Percentiles rank a stretch among this genome's conserved stretches.
Conservation (phyloP, 2,329 filamentous ascomycete species). For the Cytospora chrysosperma region DNA sequence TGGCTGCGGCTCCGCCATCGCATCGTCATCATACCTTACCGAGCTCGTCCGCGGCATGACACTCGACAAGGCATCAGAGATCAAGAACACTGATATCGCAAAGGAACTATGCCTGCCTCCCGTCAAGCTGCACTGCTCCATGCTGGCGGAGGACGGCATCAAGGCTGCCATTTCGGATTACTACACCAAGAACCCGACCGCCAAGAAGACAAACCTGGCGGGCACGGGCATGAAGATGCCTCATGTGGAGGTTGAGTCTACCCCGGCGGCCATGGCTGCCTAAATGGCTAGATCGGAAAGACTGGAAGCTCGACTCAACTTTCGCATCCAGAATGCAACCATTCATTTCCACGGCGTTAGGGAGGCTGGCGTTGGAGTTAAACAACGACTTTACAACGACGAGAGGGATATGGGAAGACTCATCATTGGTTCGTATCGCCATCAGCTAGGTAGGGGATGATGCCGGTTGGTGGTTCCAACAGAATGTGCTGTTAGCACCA, state of each 20-base stretch:
- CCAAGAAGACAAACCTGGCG: constrained; percentile 70
- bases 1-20: constrained; percentile 91
- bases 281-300: not conserved
- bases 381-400: constrained; percentile 3
- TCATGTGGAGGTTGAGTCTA: constrained; percentile 43
- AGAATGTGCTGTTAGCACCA: not conserved
- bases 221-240: constrained; percentile 71
- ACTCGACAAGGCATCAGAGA: constrained; percentile 85
- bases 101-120: constrained; percentile 90
- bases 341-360: constrained; percentile 8
- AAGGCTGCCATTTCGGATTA: constrained; percentile 90
- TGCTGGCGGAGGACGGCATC: constrained; percentile 90
- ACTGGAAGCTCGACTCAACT: not conserved
- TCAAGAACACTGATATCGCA: constrained; percentile 97
- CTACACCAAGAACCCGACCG: constrained; percentile 84
- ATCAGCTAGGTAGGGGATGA: not conserved
- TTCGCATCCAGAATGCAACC: constrained; percentile 6
- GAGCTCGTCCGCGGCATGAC: constrained; percentile 96
- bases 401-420: not conserved
- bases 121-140: constrained; percentile 90
- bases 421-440: not conserved
- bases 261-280: constrained; percentile 28
- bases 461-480: not conserved
- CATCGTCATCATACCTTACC: constrained; percentile 90
- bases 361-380: constrained; percentile 11